Conservation (phyloP, 495 filamentous ascomycete species). For the Rhypophila decipiens region DNA sequence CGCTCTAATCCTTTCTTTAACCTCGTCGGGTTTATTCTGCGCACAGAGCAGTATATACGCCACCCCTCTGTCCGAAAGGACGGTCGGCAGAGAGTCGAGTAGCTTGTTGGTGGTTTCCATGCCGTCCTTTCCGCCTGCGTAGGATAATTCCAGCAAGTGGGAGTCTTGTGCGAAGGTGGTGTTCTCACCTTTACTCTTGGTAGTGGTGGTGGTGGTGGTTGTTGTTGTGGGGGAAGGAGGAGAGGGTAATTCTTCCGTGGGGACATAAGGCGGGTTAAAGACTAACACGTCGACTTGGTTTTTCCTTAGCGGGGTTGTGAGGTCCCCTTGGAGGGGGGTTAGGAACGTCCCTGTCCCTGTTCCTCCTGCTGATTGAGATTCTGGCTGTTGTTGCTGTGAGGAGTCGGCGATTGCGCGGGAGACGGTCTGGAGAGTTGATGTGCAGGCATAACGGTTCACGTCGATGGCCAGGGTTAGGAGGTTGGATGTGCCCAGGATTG, state of each 20-base stretch:
- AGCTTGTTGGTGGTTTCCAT: slow-evolving; percentile 88
- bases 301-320: slow-evolving; percentile 50
- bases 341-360: slow-evolving; percentile 39
- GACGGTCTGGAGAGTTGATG: slow-evolving; percentile 59
- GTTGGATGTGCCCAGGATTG: slow-evolving; percentile 66
- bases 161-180: slow-evolving; percentile 61
- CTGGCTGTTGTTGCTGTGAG: neutral
- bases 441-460: slow-evolving; percentile 74
- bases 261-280: slow-evolving; percentile 97
- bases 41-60: slow-evolving; percentile 87
- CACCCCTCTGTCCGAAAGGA: slow-evolving; percentile 63
- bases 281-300: slow-evolving; percentile 71
- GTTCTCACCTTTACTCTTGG: no score
- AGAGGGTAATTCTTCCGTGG: slow-evolving; percentile 62
- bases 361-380: no score
- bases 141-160: slow-evolving; percentile 76
- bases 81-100: slow-evolving; percentile 55
- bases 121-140: slow-evolving; percentile 80
- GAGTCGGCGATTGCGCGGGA: slow-evolving; percentile 36
- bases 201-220: neutral
- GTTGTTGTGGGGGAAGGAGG: slow-evolving; percentile 14
- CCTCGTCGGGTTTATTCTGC: slow-evolving; percentile 74
- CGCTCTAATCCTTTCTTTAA: slow-evolving; percentile 56
- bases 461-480: slow-evolving; percentile 71
- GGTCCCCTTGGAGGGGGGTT: slow-evolving; percentile 58